Conservation (phyloP, 2,329 filamentous ascomycete species). For the Seiridium unicorne region DNA sequence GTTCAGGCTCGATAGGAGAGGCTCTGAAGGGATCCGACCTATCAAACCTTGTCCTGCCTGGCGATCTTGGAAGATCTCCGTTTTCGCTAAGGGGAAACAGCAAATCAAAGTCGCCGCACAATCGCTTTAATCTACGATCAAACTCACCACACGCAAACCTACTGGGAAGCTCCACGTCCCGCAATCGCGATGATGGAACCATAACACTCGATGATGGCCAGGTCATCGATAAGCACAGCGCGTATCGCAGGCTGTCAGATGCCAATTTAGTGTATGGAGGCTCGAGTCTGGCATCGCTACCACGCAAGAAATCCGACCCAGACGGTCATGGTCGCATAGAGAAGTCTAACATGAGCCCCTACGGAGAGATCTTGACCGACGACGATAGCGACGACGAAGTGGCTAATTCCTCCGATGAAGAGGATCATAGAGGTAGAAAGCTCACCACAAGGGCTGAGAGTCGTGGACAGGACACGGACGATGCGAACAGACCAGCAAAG, state of each 20-base stretch:
- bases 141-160: slow-evolving; percentile 41
- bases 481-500: slow-evolving; percentile 31
- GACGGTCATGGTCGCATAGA: slow-evolving; percentile 55
- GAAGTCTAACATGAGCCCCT: slow-evolving; percentile 65
- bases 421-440: slow-evolving; percentile 61
- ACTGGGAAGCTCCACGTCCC: slow-evolving; percentile 34
- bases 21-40: slow-evolving; percentile 52
- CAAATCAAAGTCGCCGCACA: slow-evolving; percentile 55
- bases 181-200: slow-evolving; percentile 30
- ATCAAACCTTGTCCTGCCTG: slow-evolving; percentile 46
- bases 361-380: slow-evolving; percentile 63
- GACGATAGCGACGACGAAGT: slow-evolving; percentile 66
- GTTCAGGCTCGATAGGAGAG: slow-evolving; percentile 47
- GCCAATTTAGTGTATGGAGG: slow-evolving; percentile 64
- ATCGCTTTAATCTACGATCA: slow-evolving; percentile 47
- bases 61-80: slow-evolving; percentile 40
- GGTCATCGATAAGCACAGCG: slow-evolving; percentile 64
- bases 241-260: slow-evolving; percentile 71
- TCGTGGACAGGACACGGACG: slow-evolving; percentile 30
- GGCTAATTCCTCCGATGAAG: slow-evolving; percentile 60
- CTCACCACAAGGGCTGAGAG: slow-evolving; percentile 47
- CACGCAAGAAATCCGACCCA: slow-evolving; percentile 50
- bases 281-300: slow-evolving; percentile 61
- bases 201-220: slow-evolving; percentile 60
- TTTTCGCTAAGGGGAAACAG: slow-evolving; percentile 37